Evolutionary conservation across 1,139 yeast species (phyloP).

Genomic region (Wickerhamomyces sp.): DNA sequence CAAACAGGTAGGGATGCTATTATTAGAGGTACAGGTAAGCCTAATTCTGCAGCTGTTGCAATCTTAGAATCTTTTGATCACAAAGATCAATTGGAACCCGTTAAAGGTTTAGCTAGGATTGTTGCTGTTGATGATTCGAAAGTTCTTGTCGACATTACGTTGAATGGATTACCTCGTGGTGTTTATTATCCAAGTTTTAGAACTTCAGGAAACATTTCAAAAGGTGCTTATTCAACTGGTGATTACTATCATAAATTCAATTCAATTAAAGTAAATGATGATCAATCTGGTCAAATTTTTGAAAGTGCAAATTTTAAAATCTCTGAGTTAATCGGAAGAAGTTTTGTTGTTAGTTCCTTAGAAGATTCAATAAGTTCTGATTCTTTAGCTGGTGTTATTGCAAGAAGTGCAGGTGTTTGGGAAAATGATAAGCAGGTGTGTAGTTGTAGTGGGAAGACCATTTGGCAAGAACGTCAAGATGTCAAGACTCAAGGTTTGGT

Average conservation of each 20-base stretch:
- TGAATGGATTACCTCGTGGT: slow-evolving; percentile 63
- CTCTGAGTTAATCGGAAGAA: slow-evolving; percentile 71
- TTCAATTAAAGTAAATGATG: slow-evolving; percentile 39
- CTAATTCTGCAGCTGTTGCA: slow-evolving; percentile 89
- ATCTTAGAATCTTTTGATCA: slow-evolving; percentile 66
- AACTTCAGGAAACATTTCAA: slow-evolving; percentile 67
- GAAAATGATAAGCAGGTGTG: slow-evolving; percentile 92
- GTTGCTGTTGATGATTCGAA: slow-evolving; percentile 55
- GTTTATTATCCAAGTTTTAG: slow-evolving; percentile 66
- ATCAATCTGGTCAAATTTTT: slow-evolving; percentile 59
- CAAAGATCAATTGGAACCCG: slow-evolving; percentile 49
- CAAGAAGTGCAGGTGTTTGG: slow-evolving; percentile 97
- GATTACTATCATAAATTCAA: slow-evolving; percentile 40
- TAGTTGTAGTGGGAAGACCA: slow-evolving; percentile 90
- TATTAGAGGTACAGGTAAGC: slow-evolving; percentile 83
- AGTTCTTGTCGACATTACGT: slow-evolving; percentile 68
- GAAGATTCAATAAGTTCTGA: slow-evolving; percentile 33
- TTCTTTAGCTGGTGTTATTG: slow-evolving; percentile 79
- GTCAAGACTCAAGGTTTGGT: slow-evolving; percentile 54
- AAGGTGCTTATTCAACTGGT: slow-evolving; percentile 73
- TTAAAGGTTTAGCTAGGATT: slow-evolving; percentile 82
- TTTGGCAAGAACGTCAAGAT: slow-evolving; percentile 90
- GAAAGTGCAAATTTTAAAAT: slow-evolving; percentile 54
- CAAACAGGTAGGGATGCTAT: slow-evolving; percentile 81
- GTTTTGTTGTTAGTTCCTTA: slow-evolving; percentile 55